These are phyloP conservation scores for Bidens hawaiensis DNA, from an alignment of 140 eudicot genomes.

Conservation along the genomic window DNA sequence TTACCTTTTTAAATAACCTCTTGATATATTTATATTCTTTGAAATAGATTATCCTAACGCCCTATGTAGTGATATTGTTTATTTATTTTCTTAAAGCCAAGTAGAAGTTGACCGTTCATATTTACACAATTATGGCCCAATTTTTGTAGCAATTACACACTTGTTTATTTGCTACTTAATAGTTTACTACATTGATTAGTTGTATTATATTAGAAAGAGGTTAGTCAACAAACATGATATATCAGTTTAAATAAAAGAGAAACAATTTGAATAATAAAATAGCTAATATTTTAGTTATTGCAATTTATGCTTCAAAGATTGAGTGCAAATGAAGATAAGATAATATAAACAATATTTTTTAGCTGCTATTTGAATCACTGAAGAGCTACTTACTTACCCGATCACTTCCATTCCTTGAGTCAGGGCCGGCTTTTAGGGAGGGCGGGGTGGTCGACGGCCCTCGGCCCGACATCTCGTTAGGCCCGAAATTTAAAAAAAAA, in stretches of 20 bases:
- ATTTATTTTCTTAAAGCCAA: background rate
- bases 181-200: background rate
- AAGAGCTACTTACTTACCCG: no score
- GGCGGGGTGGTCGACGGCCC: no score
- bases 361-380: no score
- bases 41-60: background rate
- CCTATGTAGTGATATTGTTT: background rate
- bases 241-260: background rate
- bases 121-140: background rate
- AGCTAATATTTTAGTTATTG: background rate
- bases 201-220: background rate
- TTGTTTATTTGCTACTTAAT: background rate
- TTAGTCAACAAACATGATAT: background rate
- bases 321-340: background rate
- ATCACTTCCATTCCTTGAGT: no score
- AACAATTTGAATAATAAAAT: background rate
- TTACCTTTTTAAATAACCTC: background rate
- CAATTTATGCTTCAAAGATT: background rate
- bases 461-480: no score
- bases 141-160: background rate
- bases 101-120: background rate
- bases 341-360: background rate
- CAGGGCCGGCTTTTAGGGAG: no score
- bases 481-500: no score
- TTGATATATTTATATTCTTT: background rate